Conservation (phyloP, 352 stramenopile species). For the Bremia lactucae region DNA sequence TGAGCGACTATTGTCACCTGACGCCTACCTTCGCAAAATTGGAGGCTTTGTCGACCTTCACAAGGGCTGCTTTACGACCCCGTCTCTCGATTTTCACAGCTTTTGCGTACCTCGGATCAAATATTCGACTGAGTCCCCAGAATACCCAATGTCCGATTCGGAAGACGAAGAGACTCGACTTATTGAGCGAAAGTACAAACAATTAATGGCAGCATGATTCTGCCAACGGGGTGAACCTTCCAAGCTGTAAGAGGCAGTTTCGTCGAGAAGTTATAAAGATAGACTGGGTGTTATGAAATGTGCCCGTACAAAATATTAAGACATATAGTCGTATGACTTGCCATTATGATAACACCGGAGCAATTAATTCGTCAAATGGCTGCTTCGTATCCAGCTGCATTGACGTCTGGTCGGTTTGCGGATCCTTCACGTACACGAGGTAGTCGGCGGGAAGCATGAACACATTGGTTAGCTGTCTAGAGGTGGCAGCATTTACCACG, state of each 20-base stretch:
- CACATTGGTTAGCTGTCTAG: slow-evolving; percentile 20
- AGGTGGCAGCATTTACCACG: slow-evolving; percentile 23
- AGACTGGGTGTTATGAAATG: too few relatives aligned
- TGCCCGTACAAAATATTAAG: slow-evolving; percentile 13
- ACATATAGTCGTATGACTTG: slow-evolving; percentile 1
- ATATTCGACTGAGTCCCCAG: slow-evolving; percentile 26
- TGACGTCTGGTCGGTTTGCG: neutral
- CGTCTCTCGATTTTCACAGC: slow-evolving; percentile 43
- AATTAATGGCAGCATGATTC: slow-evolving; percentile 26
- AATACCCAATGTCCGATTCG: slow-evolving; percentile 38
- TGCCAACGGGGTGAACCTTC: slow-evolving; percentile 3
- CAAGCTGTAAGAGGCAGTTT: neutral
- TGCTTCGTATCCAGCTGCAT: slow-evolving; percentile 14
- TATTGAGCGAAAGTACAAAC: slow-evolving; percentile 72
- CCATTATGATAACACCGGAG: slow-evolving; percentile 12
- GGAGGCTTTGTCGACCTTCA: slow-evolving; percentile 39
- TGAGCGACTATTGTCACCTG: slow-evolving; percentile 31
- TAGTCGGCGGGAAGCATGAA: slow-evolving; percentile 73
- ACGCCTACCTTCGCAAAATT: slow-evolving; percentile 36
- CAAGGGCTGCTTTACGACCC: slow-evolving; percentile 36
- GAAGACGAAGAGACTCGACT: slow-evolving; percentile 67
- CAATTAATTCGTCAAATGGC: slow-evolving; percentile 14
- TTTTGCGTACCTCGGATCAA: slow-evolving; percentile 77
- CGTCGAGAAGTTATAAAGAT: too few relatives aligned
- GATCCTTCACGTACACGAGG: slow-evolving; percentile 52